These are phyloP conservation scores for Venturia effusa DNA, from an alignment of 2,329 filamentous ascomycete species.

Conservation along the genomic window DNA sequence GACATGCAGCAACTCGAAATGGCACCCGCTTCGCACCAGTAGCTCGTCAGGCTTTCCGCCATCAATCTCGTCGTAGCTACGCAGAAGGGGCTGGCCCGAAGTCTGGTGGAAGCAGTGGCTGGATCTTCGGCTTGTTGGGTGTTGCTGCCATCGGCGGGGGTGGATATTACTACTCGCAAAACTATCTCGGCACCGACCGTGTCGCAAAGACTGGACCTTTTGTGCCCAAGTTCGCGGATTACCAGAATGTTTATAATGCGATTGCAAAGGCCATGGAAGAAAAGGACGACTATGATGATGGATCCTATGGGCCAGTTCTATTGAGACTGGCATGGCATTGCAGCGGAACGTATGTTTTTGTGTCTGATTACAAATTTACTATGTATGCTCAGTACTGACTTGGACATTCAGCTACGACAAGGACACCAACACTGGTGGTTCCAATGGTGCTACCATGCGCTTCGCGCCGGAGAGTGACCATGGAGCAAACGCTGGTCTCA, in stretches of 20 bases:
- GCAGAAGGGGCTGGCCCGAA: slow-evolving; percentile 39
- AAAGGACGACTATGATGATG: slow-evolving; percentile 92
- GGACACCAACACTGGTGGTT: slow-evolving; percentile 78
- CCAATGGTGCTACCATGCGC: slow-evolving; percentile 95
- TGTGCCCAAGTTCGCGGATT: slow-evolving; percentile 71
- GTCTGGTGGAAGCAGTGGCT: slow-evolving; percentile 38
- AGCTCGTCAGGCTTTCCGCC: slow-evolving; percentile 56
- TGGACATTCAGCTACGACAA: slow-evolving; percentile 46
- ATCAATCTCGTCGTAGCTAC: slow-evolving; percentile 67
- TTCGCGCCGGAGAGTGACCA: slow-evolving; percentile 83
- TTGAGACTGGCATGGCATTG: slow-evolving; percentile 90
- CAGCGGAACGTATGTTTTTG: slow-evolving; percentile 62
- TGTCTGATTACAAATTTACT: too few species aligned
- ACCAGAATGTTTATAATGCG: slow-evolving; percentile 89
- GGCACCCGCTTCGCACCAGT: slow-evolving; percentile 41
- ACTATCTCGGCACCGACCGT: slow-evolving; percentile 20
- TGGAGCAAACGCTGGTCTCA: slow-evolving; percentile 86
- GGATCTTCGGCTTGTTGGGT: slow-evolving; percentile 24
- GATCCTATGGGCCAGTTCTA: slow-evolving; percentile 87
- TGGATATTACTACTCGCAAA: slow-evolving; percentile 14
- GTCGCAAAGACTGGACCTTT: slow-evolving; percentile 41
- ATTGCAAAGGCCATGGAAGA: slow-evolving; percentile 72
- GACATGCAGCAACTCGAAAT: slow-evolving; percentile 20
- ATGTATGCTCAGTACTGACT: slow-evolving; percentile 16
- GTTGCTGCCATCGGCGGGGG: slow-evolving; percentile 21